Conservation (phyloP, 2,329 filamentous ascomycete species). For the Microsporum audouinii region DNA sequence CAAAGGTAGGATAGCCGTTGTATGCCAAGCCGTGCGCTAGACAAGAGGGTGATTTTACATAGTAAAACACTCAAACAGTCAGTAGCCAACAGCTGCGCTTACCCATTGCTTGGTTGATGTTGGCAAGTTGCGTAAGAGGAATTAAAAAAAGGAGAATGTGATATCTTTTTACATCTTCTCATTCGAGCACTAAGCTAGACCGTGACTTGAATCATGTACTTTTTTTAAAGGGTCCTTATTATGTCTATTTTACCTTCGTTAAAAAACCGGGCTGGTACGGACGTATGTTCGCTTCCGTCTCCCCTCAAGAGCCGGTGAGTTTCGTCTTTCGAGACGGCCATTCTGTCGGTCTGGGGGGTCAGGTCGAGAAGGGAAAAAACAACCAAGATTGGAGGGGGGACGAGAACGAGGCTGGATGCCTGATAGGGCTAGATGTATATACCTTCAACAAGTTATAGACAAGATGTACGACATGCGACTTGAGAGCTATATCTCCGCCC, state of each 20-base stretch:
- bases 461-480: neutral
- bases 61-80: neutral
- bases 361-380: too few species aligned
- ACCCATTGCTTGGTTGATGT: neutral
- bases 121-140: neutral
- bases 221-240: neutral
- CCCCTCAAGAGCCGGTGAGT: neutral
- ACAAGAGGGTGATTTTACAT: neutral
- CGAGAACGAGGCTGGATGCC: neutral
- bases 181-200: neutral
- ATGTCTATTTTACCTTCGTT: neutral
- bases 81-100: neutral
- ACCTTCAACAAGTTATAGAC: neutral
- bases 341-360: neutral
- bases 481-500: neutral
- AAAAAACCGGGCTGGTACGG: neutral
- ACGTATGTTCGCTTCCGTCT: neutral
- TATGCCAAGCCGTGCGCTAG: conserved; percentile 1
- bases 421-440: neutral
- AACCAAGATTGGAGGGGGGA: neutral
- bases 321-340: neutral
- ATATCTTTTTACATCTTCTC: neutral
- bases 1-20: conserved; percentile 1
- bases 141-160: neutral
- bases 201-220: neutral